Conservation (phyloP, 306 rosid genomes). For the Chamaecrista fasciculata region DNA sequence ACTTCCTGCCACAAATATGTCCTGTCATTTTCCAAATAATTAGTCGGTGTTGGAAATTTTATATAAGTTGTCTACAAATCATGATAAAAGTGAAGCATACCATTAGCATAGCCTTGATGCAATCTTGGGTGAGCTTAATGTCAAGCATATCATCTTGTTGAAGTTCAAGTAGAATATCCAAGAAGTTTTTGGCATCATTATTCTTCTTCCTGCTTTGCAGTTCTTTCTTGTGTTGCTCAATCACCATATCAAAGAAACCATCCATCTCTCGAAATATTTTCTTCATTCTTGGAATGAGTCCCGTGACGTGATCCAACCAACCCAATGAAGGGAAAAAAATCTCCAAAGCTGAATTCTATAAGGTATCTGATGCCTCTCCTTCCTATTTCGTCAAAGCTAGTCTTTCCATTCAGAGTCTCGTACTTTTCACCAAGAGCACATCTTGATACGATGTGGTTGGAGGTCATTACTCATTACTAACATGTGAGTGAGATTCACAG, state of each 20-base stretch:
- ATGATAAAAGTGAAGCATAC: too few species aligned
- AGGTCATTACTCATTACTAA: neutral
- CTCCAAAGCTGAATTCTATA: conserved; percentile 18
- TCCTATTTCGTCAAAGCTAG: neutral
- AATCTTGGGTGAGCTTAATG: too few species aligned
- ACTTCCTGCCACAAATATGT: conserved; percentile 18
- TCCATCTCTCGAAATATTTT: neutral
- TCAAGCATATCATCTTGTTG: too few species aligned
- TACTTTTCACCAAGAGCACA: conserved; percentile 33
- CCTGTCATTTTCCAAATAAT: too few species aligned
- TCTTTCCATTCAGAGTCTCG: neutral
- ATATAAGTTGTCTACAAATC: too few species aligned
- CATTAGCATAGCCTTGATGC: too few species aligned
- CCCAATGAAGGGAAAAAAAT: conserved; percentile 25
- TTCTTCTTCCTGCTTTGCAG: neutral
- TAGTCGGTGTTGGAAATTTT: too few species aligned
- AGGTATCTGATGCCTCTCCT: neutral
- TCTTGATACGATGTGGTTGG: conserved; percentile 28
- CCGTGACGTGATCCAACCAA: conserved; percentile 22
- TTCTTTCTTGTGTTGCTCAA: neutral
- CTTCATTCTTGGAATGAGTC: neutral
- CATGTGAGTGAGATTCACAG: neutral
- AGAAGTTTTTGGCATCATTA: too few species aligned
- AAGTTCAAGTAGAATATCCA: too few species aligned
- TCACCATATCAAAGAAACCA: conserved; percentile 2